Conservation (phyloP, 1,284 basidiomycete species). For the Fomitiporia mediterranea region DNA sequence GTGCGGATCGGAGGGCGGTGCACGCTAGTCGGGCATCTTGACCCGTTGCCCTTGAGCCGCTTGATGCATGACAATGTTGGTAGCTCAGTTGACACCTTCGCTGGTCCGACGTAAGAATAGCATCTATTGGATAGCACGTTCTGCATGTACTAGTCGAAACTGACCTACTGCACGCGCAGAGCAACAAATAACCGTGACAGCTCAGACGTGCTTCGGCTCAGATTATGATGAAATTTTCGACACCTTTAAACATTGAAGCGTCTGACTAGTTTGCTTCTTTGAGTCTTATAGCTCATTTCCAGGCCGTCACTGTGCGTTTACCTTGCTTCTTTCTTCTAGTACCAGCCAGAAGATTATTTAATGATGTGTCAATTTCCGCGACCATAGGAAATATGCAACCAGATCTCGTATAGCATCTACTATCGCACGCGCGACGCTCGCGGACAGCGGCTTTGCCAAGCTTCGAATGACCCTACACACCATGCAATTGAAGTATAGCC, state of each 20-base stretch:
- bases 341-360: no score
- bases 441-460: neutral
- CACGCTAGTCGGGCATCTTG: neutral
- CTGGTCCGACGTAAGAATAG: neutral
- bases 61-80: neutral
- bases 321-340: neutral
- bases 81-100: neutral
- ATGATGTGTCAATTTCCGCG: no score
- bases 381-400: no score
- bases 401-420: neutral
- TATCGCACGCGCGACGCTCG: neutral
- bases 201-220: neutral
- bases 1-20: conserved; percentile 6
- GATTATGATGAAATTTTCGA: neutral
- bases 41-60: conserved; percentile 2
- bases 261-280: neutral
- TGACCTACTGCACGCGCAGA: no score
- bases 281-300: neutral
- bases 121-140: neutral
- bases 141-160: neutral
- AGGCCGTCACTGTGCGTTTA: neutral
- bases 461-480: neutral
- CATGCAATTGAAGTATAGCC: neutral
- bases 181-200: neutral
- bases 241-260: neutral